Evolutionary conservation across 805 yeast species (phyloP).

Genomic region (Yamadazyma nakazawae): DNA sequence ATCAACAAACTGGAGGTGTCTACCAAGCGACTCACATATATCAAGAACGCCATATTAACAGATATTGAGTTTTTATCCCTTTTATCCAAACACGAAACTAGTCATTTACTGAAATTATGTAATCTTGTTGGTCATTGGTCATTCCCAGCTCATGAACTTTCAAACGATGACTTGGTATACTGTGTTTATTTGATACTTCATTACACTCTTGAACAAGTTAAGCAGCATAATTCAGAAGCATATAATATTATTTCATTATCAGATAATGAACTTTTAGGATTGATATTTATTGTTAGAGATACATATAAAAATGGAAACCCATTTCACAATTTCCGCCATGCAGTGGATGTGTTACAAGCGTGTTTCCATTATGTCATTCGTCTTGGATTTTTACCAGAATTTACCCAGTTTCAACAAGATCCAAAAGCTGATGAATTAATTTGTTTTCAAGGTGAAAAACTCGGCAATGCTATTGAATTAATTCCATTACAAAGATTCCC

Average conservation of each 20-base stretch:
- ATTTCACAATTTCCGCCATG: constrained; percentile 94
- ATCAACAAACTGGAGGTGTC: constrained; percentile 24
- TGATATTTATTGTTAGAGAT: constrained; percentile 68
- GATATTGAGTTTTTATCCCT: constrained; percentile 30
- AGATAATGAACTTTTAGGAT: constrained; percentile 48
- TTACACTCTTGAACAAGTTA: constrained; percentile 35
- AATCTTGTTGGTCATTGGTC: constrained; percentile 58
- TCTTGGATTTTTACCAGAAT: constrained; percentile 37
- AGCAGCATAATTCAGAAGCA: constrained; percentile 1
- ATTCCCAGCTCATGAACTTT: constrained; percentile 64
- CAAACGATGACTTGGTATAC: constrained; percentile 62
- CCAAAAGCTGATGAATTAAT: constrained; percentile 28
- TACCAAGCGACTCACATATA: constrained; percentile 17
- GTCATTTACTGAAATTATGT: constrained; percentile 27
- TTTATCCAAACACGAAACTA: constrained; percentile 22
- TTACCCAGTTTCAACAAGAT: constrained; percentile 32
- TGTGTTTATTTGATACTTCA: constrained; percentile 56
- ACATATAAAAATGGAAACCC: constrained; percentile 82
- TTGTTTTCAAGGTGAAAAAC: constrained; percentile 12
- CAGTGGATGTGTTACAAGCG: constrained; percentile 92
- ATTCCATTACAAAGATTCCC: constrained; percentile 10
- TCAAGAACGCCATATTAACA: constrained; percentile 24
- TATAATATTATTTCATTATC: constrained; percentile 14
- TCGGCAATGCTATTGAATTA: constrained; percentile 16
- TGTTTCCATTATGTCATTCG: constrained; percentile 61